Percentiles rank a stretch among this genome's conserved stretches.
Evolutionary conservation across 441 rosid genomes (phyloP).

Genomic region (Sinapis alba): DNA sequence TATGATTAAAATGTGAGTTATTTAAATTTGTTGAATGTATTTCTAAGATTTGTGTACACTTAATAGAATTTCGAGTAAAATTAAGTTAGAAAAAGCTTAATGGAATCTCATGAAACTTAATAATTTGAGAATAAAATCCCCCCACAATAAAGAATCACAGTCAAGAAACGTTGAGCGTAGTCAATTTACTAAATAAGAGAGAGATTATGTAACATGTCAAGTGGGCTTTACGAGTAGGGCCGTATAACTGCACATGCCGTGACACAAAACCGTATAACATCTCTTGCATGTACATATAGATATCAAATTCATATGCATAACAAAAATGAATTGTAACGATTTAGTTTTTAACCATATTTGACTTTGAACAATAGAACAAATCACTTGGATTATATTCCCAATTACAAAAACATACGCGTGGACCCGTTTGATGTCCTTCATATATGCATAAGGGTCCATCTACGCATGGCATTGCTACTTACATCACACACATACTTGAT

Average conservation of each 20-base stretch:
- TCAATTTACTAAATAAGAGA: not conserved
- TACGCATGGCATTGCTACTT: slow-evolving; percentile 27
- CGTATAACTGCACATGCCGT: slow-evolving; percentile 38
- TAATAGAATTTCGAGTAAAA: not conserved
- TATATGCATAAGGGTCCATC: slow-evolving; percentile 33
- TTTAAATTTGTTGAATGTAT: not conserved
- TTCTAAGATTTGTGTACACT: not conserved
- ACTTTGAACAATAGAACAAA: slow-evolving; percentile 16
- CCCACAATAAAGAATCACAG: not conserved
- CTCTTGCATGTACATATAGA: not conserved
- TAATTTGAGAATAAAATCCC: not conserved
- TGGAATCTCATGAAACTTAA: not conserved
- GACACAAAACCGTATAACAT: slow-evolving; percentile 25
- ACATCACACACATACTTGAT: slow-evolving; percentile 12
- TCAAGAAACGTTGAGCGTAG: not conserved
- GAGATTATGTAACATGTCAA: slow-evolving; percentile 28
- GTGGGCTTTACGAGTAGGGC: slow-evolving; percentile 38
- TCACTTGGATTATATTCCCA: slow-evolving; percentile 20
- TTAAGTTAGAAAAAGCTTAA: not conserved
- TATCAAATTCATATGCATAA: not conserved
- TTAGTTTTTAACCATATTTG: not conserved
- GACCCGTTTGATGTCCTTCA: slow-evolving; percentile 33
- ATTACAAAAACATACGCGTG: slow-evolving; percentile 16
- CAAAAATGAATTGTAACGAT: not conserved
- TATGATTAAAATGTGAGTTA: not conserved